Percentiles rank a stretch among this genome's conserved stretches.
phyloP scores from a whole-genome alignment of 208 protist genomes.

The Angomonas deanei region DNA sequence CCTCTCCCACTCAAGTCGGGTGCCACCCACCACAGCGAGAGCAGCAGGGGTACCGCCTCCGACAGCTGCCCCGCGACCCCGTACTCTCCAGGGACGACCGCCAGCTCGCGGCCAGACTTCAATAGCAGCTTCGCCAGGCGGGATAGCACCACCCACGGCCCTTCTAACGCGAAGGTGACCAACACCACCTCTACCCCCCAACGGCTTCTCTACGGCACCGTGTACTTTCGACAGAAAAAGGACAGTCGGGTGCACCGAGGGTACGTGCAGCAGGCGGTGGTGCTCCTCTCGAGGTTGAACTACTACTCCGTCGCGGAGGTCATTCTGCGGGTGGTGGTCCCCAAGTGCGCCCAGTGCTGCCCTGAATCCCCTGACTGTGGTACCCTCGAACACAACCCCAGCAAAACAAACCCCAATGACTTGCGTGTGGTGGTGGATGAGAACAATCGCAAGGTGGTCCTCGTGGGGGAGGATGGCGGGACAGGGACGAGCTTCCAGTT shows the following conservation, averaged over 20 bases:
- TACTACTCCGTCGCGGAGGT: constrained; percentile 75
- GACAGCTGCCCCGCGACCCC: too few relatives aligned
- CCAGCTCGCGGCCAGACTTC: not conserved
- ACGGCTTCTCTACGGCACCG: constrained; percentile 58
- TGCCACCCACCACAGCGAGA: too few relatives aligned
- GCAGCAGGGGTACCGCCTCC: too few relatives aligned
- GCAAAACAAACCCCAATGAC: not conserved
- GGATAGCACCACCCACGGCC: not conserved
- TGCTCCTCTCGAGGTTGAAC: constrained; percentile 72
- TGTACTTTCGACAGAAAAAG: constrained; percentile 82
- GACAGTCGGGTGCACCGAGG: constrained; percentile 65
- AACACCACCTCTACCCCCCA: constrained; percentile 10
- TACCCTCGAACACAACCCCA: not conserved
- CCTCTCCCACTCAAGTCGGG: not conserved
- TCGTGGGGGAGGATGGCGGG: not conserved
- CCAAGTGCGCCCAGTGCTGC: constrained; percentile 79
- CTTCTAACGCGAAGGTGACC: constrained; percentile 7
- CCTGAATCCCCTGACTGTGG: constrained; percentile 54
- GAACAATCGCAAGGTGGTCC: not conserved
- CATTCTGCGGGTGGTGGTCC: constrained; percentile 74
- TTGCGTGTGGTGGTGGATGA: not conserved
- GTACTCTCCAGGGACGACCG: not conserved
- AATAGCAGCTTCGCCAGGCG: not conserved
- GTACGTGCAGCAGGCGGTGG: constrained; percentile 85
- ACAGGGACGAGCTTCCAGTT: too few relatives aligned